Evolutionary conservation across 179 eudicot species (phyloP), one percentile per base, ranked within the genome.

Genomic region (Spergularia azorica): DNA sequence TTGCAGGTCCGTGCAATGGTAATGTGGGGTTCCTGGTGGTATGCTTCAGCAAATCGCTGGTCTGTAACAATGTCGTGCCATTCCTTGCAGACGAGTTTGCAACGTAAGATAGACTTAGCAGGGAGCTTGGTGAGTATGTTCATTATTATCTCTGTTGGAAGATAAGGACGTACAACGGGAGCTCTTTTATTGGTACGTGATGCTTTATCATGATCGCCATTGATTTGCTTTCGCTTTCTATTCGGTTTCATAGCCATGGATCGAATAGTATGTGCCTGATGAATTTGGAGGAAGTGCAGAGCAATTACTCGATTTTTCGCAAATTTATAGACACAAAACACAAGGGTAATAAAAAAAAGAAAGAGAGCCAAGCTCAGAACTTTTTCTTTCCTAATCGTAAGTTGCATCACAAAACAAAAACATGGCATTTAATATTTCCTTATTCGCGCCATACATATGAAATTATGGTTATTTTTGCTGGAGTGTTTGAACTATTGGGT

Each of bases 91-190:
- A 77, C 69, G 17, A 18, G 5, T 58, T 69, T 60, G 74, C 52
- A 69, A 16, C 13, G 20, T 2, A 69, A 13, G 63, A 77, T 61
- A n/a, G 69, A 46, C 12, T 59, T 61, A 13, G 2, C 7, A 3
- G 69, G 79, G 62, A 77, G 79, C 36, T 69, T 69, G 17, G 59
- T 21, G 2, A 77, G 51, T 60, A 77, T 70, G 67, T 26, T 77
- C 7, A 18, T 41, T 2, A 70, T 10, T 58, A 77, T 17, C 14
- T 70, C 74, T 48, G 17, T 59, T 2, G 74, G 58, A 46, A 77
- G 69, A 46, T 76, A 17, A 43, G 18, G n/a, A 38, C 54, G 16
- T 26, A 6, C 16, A 54, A 26, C 17, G 12, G 13, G 67, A 32
- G 46, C 18, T 63, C 39, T 32, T 63, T 63, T 32, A 16, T 6